Evolutionary conservation across 805 yeast genomes (phyloP), one percentile per base, ranked within the genome.

Genomic region (Debaryomyces maramus): DNA sequence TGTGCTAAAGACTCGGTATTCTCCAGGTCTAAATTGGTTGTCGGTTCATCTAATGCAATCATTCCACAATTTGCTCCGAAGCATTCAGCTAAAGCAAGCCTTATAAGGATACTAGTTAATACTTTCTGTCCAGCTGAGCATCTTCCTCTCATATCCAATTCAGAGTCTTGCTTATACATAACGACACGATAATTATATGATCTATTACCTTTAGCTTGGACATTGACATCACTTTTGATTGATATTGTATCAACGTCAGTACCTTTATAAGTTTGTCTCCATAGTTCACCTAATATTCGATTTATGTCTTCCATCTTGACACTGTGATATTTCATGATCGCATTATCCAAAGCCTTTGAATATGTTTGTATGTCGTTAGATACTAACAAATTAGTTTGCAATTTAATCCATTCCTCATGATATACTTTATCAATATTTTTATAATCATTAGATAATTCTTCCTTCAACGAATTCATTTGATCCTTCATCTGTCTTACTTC

Each of bases 111-210:
- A 28, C 95, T 84, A 0, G 98, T 97, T 33, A 93, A 64, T 4
- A 93, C 97, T 54, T 89, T 88, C 61, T 93, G 99, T 0, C 99
- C 99, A 0, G 99, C 98, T 1, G 97, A 88, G 60, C 99, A 93
- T 42, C 99, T 69, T 0, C 99, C 99, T 46, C 99, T 77, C 99
- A 93, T 93, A 57, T 93, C 99, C 34, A 93, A 67, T 60, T 93
- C 98, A 1, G 83, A 85, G 43, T 86, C 91, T 53, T 85, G 88
- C 58, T 93, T 93, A 43, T 82, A 81, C 99, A 93, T 93, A 16
- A 90, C 96, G 14, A 93, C 97, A 27, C 97, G 72, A 56, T 91
- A 91, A 57, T 91, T 90, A 60, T 90, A 91, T 1, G 93, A 78
- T 41, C 95, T 68, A 30, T 78, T 77, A 3, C 72, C 77, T 38